Evolutionary conservation across 1,284 basidiomycete species (phyloP).

Genomic region (Anthracocystis walkeri): DNA sequence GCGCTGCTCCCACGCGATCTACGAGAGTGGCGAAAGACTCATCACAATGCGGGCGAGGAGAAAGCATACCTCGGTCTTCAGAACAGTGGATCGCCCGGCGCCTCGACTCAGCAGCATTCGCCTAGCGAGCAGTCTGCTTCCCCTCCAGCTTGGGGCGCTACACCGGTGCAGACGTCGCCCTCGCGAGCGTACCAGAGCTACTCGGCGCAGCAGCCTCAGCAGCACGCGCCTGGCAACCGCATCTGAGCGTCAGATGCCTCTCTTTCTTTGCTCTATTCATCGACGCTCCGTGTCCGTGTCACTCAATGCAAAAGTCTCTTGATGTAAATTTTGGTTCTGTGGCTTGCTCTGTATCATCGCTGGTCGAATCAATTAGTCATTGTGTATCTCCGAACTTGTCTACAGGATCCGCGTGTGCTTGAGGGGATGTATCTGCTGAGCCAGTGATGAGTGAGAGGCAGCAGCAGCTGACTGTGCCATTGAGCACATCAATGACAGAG

Average conservation of each 20-base stretch:
- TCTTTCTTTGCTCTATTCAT: not conserved
- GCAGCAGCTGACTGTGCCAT: too few species aligned
- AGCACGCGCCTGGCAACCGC: constrained; percentile 9
- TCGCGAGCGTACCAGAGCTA: constrained; percentile 28
- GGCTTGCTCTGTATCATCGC: too few species aligned
- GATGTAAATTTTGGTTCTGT: too few species aligned
- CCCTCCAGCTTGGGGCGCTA: constrained; percentile 19
- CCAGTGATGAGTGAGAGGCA: too few species aligned
- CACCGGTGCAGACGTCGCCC: constrained; percentile 16
- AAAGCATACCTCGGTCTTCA: constrained; percentile 22
- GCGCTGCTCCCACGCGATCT: constrained; percentile 46
- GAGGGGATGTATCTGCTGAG: too few species aligned
- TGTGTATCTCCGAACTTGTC: too few species aligned
- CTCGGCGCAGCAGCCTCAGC: constrained; percentile 12
- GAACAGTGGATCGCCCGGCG: constrained; percentile 12
- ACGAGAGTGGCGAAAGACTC: constrained; percentile 20
- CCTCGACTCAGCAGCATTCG: constrained; percentile 27
- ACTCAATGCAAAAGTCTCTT: not conserved
- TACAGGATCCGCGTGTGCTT: too few species aligned
- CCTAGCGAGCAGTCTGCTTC: constrained; percentile 14
- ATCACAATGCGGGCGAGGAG: constrained; percentile 1
- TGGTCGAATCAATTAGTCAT: too few species aligned
- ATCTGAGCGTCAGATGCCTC: constrained; percentile 16
- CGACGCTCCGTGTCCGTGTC: not conserved
- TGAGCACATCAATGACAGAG: too few species aligned